Percentiles rank a stretch among this genome's conserved stretches.
Evolutionary conservation across 2,329 filamentous ascomycete genomes (phyloP).

Genomic region (Colletotrichum musae): DNA sequence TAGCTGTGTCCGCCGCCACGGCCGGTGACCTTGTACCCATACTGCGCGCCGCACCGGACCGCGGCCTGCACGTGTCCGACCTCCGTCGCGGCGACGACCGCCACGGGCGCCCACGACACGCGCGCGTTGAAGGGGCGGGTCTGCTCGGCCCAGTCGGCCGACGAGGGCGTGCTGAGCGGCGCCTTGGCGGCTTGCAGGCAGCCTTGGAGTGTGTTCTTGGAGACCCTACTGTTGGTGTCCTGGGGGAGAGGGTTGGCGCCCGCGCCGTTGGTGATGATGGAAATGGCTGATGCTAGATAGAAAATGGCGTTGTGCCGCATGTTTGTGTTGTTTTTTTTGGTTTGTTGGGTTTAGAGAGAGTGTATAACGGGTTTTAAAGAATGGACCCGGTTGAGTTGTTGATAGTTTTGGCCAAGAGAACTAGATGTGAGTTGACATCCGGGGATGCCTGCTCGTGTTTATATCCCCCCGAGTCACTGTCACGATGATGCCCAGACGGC

Average conservation of each 20-base stretch:
- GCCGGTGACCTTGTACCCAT: conserved; percentile 62
- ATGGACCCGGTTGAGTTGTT: conserved; percentile 6
- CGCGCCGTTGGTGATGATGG: not conserved
- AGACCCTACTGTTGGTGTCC: conserved; percentile 17
- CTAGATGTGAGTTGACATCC: not conserved
- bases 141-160: conserved; percentile 43
- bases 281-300: conserved; percentile 3
- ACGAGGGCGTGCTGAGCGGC: conserved; percentile 42
- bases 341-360: not conserved
- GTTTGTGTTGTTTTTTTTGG: not conserved
- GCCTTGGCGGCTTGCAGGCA: conserved; percentile 47
- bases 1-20: conserved; percentile 68
- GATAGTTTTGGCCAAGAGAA: not conserved
- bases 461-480: not conserved
- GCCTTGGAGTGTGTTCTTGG: conserved; percentile 19
- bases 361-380: conserved; percentile 14
- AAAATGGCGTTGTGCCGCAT: conserved; percentile 17
- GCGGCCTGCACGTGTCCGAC: conserved; percentile 61
- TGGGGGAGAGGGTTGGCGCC: conserved; percentile 21
- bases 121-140: conserved; percentile 50
- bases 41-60: conserved; percentile 59
- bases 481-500: no score
- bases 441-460: not conserved
- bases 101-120: conserved; percentile 55
- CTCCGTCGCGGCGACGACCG: conserved; percentile 60